Percentiles rank a stretch among this genome's conserved stretches.
Evolutionary conservation across 2,329 filamentous ascomycete genomes (phyloP).

Genomic region (Amauroascus niger): DNA sequence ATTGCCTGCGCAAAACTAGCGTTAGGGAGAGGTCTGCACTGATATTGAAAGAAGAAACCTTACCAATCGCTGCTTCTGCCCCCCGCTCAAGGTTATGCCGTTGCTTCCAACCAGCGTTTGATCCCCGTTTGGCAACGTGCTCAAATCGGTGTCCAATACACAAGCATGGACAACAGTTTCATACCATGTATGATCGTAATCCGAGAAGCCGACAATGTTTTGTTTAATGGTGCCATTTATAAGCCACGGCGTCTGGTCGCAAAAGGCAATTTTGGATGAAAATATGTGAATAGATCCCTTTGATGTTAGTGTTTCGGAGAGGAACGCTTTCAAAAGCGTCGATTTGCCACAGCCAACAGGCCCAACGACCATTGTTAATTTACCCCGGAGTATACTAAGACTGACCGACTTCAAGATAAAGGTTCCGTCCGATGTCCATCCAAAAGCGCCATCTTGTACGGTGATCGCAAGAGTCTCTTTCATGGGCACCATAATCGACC

Average conservation of each 20-base stretch:
- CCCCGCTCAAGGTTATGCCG: constrained; percentile 18
- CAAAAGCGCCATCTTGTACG: no score
- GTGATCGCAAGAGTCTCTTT: no score
- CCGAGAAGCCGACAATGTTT: constrained; percentile 16
- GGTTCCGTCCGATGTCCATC: no score
- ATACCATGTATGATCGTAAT: constrained; percentile 15
- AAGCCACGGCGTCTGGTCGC: constrained; percentile 18
- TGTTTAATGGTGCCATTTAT: constrained; percentile 17
- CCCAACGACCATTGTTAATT: constrained; percentile 24
- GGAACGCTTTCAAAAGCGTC: constrained; percentile 27
- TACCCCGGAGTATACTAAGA: constrained; percentile 12
- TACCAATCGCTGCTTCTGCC: constrained; percentile 23
- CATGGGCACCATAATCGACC: no score
- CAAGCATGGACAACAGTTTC: constrained; percentile 19
- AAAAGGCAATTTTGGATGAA: constrained; percentile 3
- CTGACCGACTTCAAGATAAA: no score
- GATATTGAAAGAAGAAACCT: background rate
- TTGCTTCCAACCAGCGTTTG: constrained; percentile 20
- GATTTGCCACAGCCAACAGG: constrained; percentile 28
- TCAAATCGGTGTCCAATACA: constrained; percentile 20
- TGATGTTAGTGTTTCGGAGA: constrained; percentile 23
- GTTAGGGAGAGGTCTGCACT: no score
- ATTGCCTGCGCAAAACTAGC: constrained; percentile 18
- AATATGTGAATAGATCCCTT: no score
- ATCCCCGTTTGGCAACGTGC: constrained; percentile 18